These are phyloP conservation scores for Tulasnella sp. DNA, from an alignment of 768 basidiomycete genomes.

Conservation along the genomic window DNA sequence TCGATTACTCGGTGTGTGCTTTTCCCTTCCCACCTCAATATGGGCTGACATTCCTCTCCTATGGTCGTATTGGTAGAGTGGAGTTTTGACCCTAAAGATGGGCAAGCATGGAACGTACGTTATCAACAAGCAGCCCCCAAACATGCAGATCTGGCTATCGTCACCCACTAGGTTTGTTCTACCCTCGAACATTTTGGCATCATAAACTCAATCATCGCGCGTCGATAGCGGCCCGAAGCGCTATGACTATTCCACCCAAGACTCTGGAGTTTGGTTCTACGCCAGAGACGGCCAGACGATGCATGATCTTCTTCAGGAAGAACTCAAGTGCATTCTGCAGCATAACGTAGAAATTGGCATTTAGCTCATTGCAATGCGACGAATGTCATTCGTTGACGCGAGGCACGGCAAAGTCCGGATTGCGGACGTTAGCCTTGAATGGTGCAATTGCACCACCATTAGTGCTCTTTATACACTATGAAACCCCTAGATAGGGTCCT, in stretches of 20 bases:
- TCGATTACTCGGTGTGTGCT: constrained; percentile 77
- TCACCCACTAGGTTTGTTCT: constrained; percentile 60
- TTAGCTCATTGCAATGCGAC: neutral
- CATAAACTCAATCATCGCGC: neutral
- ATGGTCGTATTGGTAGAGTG: constrained; percentile 42
- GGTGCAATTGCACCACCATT: too few relatives aligned
- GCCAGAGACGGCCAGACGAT: constrained; percentile 51
- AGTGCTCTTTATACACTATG: neutral
- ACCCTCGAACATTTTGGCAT: neutral
- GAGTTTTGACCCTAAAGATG: constrained; percentile 74
- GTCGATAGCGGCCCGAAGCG: constrained; percentile 72
- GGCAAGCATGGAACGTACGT: constrained; percentile 78
- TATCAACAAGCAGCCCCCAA: constrained; percentile 94
- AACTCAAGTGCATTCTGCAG: constrained; percentile 41
- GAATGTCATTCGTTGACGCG: neutral
- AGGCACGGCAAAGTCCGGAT: too few relatives aligned
- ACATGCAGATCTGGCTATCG: constrained; percentile 94
- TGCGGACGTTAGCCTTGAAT: too few relatives aligned
- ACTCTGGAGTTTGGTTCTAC: constrained; percentile 62
- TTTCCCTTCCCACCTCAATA: neutral
- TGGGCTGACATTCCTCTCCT: neutral
- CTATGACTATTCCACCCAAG: constrained; percentile 49
- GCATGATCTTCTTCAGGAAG: constrained; percentile 50
- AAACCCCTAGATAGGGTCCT: neutral
- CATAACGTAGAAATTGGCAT: constrained; percentile 22